These are phyloP conservation scores for Psilocybe tampanensis DNA, from an alignment of 768 basidiomycete species.

Conservation along the genomic window DNA sequence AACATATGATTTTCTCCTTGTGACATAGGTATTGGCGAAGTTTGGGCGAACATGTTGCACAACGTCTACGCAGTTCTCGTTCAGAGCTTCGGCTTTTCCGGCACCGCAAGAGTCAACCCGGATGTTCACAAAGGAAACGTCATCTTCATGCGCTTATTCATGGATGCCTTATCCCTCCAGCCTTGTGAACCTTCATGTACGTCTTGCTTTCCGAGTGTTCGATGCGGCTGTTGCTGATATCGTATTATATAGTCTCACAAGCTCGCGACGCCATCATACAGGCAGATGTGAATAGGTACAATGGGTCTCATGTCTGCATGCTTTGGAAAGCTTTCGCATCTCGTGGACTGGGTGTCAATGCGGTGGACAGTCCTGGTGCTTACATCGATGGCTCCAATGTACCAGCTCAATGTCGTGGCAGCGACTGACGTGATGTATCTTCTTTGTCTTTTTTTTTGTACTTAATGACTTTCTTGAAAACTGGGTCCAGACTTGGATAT, in stretches of 20 bases:
- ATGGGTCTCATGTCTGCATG: constrained; percentile 42
- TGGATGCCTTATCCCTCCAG: constrained; percentile 19
- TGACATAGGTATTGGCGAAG: constrained; percentile 47
- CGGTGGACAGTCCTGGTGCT: constrained; percentile 9
- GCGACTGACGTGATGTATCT: background rate
- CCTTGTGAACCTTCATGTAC: constrained; percentile 23
- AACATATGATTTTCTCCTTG: no score
- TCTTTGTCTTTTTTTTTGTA: background rate
- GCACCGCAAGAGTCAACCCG: constrained; percentile 28
- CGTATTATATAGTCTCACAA: constrained; percentile 31
- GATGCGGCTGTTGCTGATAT: background rate
- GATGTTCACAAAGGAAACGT: constrained; percentile 19
- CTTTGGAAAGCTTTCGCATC: constrained; percentile 49
- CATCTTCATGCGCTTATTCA: constrained; percentile 20
- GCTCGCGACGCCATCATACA: constrained; percentile 52
- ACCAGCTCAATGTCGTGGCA: background rate
- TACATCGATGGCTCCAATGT: background rate
- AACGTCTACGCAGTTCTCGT: constrained; percentile 34
- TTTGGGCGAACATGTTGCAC: constrained; percentile 36
- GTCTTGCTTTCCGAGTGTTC: background rate
- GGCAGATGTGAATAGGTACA: constrained; percentile 48
- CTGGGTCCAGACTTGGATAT: no score
- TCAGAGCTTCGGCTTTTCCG: constrained; percentile 30
- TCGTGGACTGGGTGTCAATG: constrained; percentile 42
- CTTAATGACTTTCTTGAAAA: no score